phyloP scores from a whole-genome alignment of 2,329 filamentous ascomycete species.

The Cladosporium oxysporum region DNA sequence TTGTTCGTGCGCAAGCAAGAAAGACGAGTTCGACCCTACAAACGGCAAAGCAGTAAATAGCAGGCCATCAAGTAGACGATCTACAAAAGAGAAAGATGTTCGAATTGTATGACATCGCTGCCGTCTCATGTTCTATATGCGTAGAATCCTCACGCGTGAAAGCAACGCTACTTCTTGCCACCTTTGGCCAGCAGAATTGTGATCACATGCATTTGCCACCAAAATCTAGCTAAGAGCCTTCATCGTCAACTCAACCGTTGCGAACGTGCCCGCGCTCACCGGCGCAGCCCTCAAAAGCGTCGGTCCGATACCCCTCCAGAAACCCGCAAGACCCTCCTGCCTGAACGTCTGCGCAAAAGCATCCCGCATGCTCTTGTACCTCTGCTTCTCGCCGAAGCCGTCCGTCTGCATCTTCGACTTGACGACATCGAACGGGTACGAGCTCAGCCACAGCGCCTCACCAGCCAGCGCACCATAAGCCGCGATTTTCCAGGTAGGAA shows the following conservation, averaged over 20 bases:
- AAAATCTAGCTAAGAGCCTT: constrained; percentile 38
- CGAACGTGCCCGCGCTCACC: constrained; percentile 96
- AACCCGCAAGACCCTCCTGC: constrained; percentile 75
- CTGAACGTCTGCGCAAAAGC: constrained; percentile 83
- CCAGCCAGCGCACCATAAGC: constrained; percentile 91
- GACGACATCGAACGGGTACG: constrained; percentile 94
- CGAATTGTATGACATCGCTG: not conserved
- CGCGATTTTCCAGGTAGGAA: constrained; percentile 83
- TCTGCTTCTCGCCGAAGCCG: constrained; percentile 72
- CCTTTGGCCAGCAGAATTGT: not conserved
- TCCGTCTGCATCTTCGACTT: constrained; percentile 99
- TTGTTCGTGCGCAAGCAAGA: not conserved
- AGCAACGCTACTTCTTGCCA: not conserved
- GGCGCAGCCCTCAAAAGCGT: constrained; percentile 95
- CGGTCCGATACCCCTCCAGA: constrained; percentile 93
- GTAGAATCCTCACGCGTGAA: not conserved
- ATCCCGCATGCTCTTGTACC: constrained; percentile 81
- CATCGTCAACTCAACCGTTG: constrained; percentile 57
- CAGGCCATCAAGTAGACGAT: not conserved
- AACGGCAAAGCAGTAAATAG: not conserved
- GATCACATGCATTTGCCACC: not conserved
- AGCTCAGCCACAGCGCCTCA: constrained; percentile 88
- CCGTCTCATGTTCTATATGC: not conserved
- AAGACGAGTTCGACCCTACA: not conserved
- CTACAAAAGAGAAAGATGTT: not conserved